Evolutionary conservation across 371 early-diverging fungal genomes (phyloP).

Genomic region (Blastocladiella emersonii): DNA sequence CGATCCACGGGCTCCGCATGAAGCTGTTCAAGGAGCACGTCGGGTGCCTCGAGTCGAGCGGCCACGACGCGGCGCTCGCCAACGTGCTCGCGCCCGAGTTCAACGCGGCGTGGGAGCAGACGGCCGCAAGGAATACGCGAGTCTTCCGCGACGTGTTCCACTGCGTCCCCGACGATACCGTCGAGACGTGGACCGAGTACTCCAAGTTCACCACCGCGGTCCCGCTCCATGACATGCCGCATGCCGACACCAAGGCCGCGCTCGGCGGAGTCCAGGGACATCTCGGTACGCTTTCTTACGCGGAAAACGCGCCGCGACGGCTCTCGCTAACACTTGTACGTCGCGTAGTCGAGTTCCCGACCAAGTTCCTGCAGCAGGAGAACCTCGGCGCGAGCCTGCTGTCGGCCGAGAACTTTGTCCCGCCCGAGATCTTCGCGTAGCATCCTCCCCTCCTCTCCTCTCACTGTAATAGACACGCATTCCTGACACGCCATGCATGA

Average conservation of each 20-base stretch:
- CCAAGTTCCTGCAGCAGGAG: constrained; percentile 56
- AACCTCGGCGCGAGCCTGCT: constrained; percentile 42
- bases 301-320: too few species aligned
- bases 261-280: too few species aligned
- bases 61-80: constrained; percentile 8
- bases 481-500: too few species aligned
- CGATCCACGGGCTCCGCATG: constrained; percentile 46
- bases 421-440: constrained; percentile 35
- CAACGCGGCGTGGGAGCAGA: constrained; percentile 42
- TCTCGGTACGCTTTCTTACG: too few species aligned
- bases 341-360: constrained; percentile 51
- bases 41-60: constrained; percentile 34
- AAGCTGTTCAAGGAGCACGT: constrained; percentile 75
- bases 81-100: constrained; percentile 42
- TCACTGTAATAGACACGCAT: too few species aligned
- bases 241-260: constrained; percentile 15
- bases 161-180: constrained; percentile 68
- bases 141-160: constrained; percentile 67
- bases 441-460: too few species aligned
- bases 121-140: constrained; percentile 49
- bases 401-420: constrained; percentile 29
- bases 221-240: too few species aligned
- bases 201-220: constrained; percentile 33
- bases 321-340: too few species aligned
- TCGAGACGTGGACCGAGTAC: constrained; percentile 54